These are phyloP conservation scores for Prunus persica DNA, from an alignment of 306 rosid species.

Conservation along the genomic window Prunus_persica_NCBIv2 NC_034015.1:19119001-19119500, in stretches of 20 bases:
- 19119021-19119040: no score
- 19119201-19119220: no score
- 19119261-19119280: conserved; percentile 60
- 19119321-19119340: conserved; percentile 60
- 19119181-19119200: no score
- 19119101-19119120: not conserved
- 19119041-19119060: not conserved
- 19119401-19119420: conserved; percentile 38
- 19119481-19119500: no score
- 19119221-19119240: no score
- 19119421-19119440: conserved; percentile 9
- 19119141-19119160: no score
- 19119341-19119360: conserved; percentile 64
- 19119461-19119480: no score
- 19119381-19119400: conserved; percentile 40
- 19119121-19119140: no score
- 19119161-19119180: no score
- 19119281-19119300: conserved; percentile 60
- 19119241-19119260: not conserved
- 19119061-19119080: no score
- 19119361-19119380: conserved; percentile 67
- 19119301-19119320: conserved; percentile 60
- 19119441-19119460: no score
- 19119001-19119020: no score
- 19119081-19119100: not conserved